These are phyloP conservation scores for Suhomyces sp. DNA, from an alignment of 805 yeast genomes.

Conservation along the genomic window DNA sequence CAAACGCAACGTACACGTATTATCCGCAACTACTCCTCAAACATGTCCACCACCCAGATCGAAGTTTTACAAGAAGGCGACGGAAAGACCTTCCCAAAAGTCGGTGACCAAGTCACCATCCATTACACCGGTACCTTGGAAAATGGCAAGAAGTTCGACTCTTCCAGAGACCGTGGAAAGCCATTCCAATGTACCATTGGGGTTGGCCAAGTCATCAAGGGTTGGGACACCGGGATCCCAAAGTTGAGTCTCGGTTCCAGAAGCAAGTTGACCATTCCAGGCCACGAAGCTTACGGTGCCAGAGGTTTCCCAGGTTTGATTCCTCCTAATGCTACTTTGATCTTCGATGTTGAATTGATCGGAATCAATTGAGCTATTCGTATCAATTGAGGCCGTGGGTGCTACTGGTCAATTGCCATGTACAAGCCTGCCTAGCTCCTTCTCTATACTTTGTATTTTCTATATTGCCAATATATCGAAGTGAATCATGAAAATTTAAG, in stretches of 20 bases:
- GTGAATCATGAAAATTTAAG: too few species aligned
- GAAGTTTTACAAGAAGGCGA: slow-evolving; percentile 63
- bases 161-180: slow-evolving; percentile 90
- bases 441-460: too few species aligned
- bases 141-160: slow-evolving; percentile 94
- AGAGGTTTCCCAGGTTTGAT: slow-evolving; percentile 96
- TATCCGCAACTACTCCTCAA: too few species aligned
- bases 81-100: slow-evolving; percentile 80
- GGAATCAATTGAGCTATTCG: slow-evolving; percentile 44
- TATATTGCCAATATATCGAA: too few species aligned
- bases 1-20: too few species aligned
- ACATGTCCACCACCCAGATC: slow-evolving; percentile 43
- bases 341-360: slow-evolving; percentile 77
- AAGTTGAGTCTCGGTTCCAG: slow-evolving; percentile 89
- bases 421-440: too few species aligned
- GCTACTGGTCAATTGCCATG: too few species aligned
- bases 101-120: slow-evolving; percentile 87
- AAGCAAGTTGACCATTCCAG: slow-evolving; percentile 90
- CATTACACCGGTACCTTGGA: slow-evolving; percentile 95
- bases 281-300: slow-evolving; percentile 88
- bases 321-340: slow-evolving; percentile 93
- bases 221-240: slow-evolving; percentile 96
- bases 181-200: slow-evolving; percentile 95
- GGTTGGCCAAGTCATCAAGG: slow-evolving; percentile 93
- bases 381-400: too few species aligned